phyloP scores from a whole-genome alignment of 2,329 filamentous ascomycete species.

The Epichloe gansuensis region DNA sequence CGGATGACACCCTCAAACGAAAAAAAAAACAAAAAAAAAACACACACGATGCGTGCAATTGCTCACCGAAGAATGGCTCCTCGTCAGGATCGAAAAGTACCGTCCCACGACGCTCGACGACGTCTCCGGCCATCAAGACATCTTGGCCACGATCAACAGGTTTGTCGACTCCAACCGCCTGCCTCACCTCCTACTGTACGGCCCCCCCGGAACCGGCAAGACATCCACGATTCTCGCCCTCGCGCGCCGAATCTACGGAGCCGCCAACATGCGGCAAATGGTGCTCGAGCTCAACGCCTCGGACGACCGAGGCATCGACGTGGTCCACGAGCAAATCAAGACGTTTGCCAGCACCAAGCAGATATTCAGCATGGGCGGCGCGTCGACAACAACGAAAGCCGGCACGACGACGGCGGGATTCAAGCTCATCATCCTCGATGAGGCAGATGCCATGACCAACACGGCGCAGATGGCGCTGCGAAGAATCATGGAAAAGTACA shows the following conservation, averaged over 20 bases:
- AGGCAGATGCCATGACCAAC: slow-evolving; percentile 99
- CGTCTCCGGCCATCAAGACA: slow-evolving; percentile 94
- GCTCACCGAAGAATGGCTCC: not conserved
- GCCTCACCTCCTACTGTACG: slow-evolving; percentile 91
- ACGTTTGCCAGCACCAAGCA: slow-evolving; percentile 97
- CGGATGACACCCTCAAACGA: no score
- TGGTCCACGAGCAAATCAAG: slow-evolving; percentile 98
- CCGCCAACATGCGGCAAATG: slow-evolving; percentile 92
- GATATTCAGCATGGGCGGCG: slow-evolving; percentile 68
- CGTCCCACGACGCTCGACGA: slow-evolving; percentile 78
- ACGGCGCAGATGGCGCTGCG: slow-evolving; percentile 95
- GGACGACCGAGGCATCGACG: slow-evolving; percentile 94
- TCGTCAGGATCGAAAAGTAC: slow-evolving; percentile 83
- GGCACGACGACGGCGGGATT: slow-evolving; percentile 57
- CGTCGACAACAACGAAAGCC: slow-evolving; percentile 28
- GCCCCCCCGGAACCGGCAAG: slow-evolving; percentile 96
- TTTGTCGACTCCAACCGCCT: slow-evolving; percentile 91
- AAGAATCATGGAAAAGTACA: slow-evolving; percentile 99
- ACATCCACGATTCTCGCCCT: slow-evolving; percentile 93
- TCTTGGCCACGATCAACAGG: slow-evolving; percentile 93
- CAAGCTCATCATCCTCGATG: slow-evolving; percentile 95
- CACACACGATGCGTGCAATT: not conserved
- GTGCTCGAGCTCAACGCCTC: slow-evolving; percentile 95
- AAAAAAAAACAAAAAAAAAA: not conserved
- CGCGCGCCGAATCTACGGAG: slow-evolving; percentile 82